Evolutionary conservation across 2,329 filamentous ascomycete species (phyloP).

Genomic region (Cladosporium sp.): DNA sequence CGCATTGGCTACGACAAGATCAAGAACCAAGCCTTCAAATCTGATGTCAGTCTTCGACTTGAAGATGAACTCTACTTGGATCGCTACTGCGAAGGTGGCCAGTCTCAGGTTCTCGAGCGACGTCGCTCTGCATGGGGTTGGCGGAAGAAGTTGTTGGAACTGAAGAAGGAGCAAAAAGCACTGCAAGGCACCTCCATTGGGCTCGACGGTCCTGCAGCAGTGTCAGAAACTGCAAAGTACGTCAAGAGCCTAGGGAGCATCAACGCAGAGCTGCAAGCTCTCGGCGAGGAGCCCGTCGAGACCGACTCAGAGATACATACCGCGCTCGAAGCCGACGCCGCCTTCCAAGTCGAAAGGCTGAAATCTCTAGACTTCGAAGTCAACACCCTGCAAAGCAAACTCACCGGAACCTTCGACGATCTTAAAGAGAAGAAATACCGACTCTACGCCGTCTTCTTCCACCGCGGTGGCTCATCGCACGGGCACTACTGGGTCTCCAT

Average conservation of each 20-base stretch:
- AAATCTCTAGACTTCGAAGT: constrained; percentile 38
- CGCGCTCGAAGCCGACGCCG: constrained; percentile 43
- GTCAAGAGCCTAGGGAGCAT: constrained; percentile 39
- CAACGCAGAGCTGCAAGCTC: constrained; percentile 33
- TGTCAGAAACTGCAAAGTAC: constrained; percentile 36
- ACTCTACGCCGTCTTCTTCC: constrained; percentile 89
- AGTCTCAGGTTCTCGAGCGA: constrained; percentile 58
- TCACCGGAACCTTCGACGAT: constrained; percentile 58
- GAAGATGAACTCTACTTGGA: constrained; percentile 81
- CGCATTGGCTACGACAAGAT: constrained; percentile 68
- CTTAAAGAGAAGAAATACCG: constrained; percentile 68
- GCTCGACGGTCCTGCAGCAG: constrained; percentile 25
- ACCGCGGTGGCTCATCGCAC: constrained; percentile 60
- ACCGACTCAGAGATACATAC: constrained; percentile 39
- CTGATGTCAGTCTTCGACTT: constrained; percentile 73
- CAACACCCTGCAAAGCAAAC: constrained; percentile 43
- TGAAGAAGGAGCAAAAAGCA: constrained; percentile 28
- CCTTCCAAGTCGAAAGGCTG: constrained; percentile 45
- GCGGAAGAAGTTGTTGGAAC: constrained; percentile 54
- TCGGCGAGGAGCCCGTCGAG: constrained; percentile 37
- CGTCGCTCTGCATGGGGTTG: constrained; percentile 72
- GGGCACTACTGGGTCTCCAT: constrained; percentile 99
- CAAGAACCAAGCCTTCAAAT: constrained; percentile 61
- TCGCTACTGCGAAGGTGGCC: constrained; percentile 70
- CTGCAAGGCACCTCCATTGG: constrained; percentile 20